These are phyloP conservation scores for Halophytophthora batemanensis DNA, from an alignment of 352 stramenopile species.

Conservation along the genomic window DNA sequence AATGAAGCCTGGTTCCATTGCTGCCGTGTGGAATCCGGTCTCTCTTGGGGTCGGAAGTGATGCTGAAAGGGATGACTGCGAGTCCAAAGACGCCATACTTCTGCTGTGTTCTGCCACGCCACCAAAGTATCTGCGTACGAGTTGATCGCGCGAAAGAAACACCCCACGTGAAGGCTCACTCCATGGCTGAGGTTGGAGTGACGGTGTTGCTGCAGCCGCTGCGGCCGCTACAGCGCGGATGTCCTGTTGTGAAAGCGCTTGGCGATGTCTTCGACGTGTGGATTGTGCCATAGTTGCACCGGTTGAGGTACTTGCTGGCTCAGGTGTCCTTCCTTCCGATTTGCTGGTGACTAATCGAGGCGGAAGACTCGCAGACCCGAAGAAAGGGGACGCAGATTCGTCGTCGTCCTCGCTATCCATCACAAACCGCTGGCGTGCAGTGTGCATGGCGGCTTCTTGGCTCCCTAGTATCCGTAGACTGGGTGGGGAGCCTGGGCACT, in stretches of 20 bases:
- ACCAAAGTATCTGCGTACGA: slow-evolving; percentile 7
- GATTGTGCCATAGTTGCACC: too few species aligned
- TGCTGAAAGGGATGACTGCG: slow-evolving; percentile 17
- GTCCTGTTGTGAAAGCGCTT: slow-evolving; percentile 5
- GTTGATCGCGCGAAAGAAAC: slow-evolving; percentile 6
- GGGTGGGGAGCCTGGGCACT: neutral
- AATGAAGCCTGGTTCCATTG: slow-evolving; percentile 29
- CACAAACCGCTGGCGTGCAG: slow-evolving; percentile 25
- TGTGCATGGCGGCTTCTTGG: slow-evolving; percentile 2
- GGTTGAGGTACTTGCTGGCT: slow-evolving; percentile 11
- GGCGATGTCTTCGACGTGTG: slow-evolving; percentile 9
- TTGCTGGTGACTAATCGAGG: slow-evolving; percentile 21
- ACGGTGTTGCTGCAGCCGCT: neutral
- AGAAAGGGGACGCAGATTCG: neutral
- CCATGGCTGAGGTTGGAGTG: neutral
- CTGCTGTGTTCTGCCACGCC: slow-evolving; percentile 6
- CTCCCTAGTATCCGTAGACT: slow-evolving; percentile 5
- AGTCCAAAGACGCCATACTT: slow-evolving; percentile 14
- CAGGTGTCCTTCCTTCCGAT: slow-evolving; percentile 17
- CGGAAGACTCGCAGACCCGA: slow-evolving; percentile 1
- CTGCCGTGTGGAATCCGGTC: slow-evolving; percentile 3
- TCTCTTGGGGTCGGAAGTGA: slow-evolving; percentile 9
- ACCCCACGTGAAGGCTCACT: neutral
- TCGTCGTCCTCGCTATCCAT: slow-evolving; percentile 32
- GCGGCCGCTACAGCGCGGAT: neutral